These are phyloP conservation scores for Crithidia expoeki DNA, from an alignment of 208 protist genomes.

Conservation along the genomic window DNA sequence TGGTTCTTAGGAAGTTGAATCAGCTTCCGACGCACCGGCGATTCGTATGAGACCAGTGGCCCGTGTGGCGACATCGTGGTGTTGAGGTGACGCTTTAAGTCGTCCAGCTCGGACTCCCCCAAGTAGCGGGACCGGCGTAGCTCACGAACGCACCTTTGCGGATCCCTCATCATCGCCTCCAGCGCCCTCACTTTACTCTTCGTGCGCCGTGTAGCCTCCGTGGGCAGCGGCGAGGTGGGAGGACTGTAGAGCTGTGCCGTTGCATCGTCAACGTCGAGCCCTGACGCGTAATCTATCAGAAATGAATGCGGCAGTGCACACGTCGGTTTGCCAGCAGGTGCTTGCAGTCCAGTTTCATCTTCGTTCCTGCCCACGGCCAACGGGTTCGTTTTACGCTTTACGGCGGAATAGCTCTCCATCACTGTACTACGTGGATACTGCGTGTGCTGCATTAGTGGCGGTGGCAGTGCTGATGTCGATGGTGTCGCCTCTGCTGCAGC, in stretches of 20 bases:
- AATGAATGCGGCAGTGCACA: neutral
- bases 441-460: neutral
- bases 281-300: neutral
- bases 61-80: neutral
- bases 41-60: neutral
- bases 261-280: neutral
- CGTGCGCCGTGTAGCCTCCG: neutral
- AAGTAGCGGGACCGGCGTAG: constrained; percentile 15
- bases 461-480: neutral
- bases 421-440: no score
- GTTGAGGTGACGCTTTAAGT: constrained; percentile 14
- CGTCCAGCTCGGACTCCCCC: constrained; percentile 20
- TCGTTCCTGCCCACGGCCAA: neutral
- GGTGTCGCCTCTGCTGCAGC: no score
- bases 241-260: constrained; percentile 1
- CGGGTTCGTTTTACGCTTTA: constrained; percentile 1
- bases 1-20: constrained; percentile 1
- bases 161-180: constrained; percentile 4
- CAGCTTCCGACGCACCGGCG: neutral
- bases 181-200: neutral
- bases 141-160: constrained; percentile 8
- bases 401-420: constrained; percentile 3
- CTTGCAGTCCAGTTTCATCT: neutral
- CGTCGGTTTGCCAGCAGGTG: neutral
- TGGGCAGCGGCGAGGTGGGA: neutral